Evolutionary conservation across 2,329 filamentous ascomycete genomes (phyloP).

Genomic region (Akanthomyces dipterigenus): DNA sequence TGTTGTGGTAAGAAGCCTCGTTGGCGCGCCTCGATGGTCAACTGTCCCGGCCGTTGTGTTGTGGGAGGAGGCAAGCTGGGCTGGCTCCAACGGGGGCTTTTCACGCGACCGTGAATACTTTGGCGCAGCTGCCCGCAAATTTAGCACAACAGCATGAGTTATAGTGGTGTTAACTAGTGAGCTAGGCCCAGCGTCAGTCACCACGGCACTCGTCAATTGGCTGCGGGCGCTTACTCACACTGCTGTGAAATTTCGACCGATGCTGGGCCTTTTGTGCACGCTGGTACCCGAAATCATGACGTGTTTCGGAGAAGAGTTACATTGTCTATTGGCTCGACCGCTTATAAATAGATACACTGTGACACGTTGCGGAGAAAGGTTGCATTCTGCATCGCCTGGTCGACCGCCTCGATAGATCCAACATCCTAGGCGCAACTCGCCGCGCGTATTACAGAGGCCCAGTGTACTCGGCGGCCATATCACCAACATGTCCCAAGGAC

Average conservation of each 20-base stretch:
- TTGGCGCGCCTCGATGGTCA: background rate
- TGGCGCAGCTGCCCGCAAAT: background rate
- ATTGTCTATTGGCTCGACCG: background rate
- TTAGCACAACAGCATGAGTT: background rate
- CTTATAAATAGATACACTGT: too few species aligned
- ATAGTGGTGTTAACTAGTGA: background rate
- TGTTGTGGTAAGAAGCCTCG: background rate
- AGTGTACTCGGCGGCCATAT: conserved; percentile 1
- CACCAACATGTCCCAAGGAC: background rate
- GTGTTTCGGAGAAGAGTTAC: background rate
- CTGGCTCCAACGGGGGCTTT: background rate
- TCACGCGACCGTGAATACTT: background rate
- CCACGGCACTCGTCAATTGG: background rate
- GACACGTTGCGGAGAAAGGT: background rate
- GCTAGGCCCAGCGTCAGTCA: background rate
- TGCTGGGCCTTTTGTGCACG: conserved; percentile 1
- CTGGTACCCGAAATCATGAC: background rate
- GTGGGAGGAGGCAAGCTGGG: background rate
- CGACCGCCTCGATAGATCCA: background rate
- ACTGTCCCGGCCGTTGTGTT: background rate
- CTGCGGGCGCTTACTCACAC: background rate
- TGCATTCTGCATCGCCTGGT: background rate
- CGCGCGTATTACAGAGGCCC: background rate
- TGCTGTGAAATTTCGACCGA: background rate
- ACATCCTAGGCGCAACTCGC: background rate